These are phyloP conservation scores for Syzygium malaccense DNA, from an alignment of 441 rosid genomes.

Conservation along the genomic window DNA sequence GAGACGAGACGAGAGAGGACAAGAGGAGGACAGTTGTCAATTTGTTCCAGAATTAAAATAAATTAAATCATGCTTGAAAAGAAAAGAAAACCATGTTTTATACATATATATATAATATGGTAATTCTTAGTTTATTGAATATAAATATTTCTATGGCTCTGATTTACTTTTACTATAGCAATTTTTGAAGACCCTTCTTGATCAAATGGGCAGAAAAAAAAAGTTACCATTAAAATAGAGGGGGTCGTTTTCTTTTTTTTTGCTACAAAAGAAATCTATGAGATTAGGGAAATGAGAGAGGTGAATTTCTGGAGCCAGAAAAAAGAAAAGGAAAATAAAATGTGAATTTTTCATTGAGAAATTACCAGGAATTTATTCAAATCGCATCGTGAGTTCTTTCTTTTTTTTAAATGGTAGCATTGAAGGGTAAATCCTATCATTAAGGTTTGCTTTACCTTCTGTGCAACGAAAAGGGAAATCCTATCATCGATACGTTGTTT, in stretches of 20 bases:
- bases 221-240: no score
- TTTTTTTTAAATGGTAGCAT: neutral
- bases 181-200: neutral
- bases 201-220: neutral
- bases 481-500: neutral
- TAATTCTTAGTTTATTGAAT: neutral
- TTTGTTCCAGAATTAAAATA: neutral
- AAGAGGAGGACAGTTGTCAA: neutral
- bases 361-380: neutral
- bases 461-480: no score
- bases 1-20: neutral
- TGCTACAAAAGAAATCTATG: neutral
- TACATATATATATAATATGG: neutral
- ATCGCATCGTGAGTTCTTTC: neutral
- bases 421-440: neutral
- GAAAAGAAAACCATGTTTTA: no score
- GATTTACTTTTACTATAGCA: neutral
- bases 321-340: neutral
- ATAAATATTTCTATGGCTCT: neutral
- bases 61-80: neutral
- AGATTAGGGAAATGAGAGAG: neutral
- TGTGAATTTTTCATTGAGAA: neutral
- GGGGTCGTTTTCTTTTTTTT: neutral
- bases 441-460: no score
- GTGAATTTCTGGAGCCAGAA: neutral